phyloP scores from a whole-genome alignment of 2,329 filamentous ascomycete species.

The Aspergillus ochraceus region DNA sequence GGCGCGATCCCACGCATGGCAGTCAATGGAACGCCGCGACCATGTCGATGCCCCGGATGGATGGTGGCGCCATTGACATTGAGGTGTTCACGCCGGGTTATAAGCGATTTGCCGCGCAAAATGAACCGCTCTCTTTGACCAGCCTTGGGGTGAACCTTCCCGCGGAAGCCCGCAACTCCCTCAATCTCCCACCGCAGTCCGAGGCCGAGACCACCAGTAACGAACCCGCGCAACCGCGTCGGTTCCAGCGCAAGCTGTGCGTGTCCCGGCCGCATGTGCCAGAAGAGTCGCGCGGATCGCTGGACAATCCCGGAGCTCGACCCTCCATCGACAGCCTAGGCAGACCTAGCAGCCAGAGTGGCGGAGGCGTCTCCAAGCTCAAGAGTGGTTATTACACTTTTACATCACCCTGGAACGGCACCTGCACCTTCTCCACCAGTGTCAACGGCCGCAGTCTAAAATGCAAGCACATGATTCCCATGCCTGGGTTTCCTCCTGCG shows the following conservation, averaged over 20 bases:
- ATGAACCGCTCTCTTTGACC: conserved; percentile 36
- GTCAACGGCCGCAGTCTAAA: conserved; percentile 71
- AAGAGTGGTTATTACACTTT: conserved; percentile 66
- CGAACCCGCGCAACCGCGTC: conserved; percentile 25
- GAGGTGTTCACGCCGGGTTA: conserved; percentile 63
- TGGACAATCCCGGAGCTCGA: conserved; percentile 19
- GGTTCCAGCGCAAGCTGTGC: conserved; percentile 34
- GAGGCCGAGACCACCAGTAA: conserved; percentile 6
- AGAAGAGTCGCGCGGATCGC: conserved; percentile 20
- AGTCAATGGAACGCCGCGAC: conserved; percentile 75
- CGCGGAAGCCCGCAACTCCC: conserved; percentile 9
- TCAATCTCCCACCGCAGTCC: background rate
- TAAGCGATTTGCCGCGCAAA: conserved; percentile 52
- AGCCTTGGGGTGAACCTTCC: conserved; percentile 28
- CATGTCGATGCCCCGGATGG: conserved; percentile 48
- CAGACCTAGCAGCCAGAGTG: conserved; percentile 13
- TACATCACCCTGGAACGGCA: conserved; percentile 79
- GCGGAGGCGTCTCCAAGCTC: conserved; percentile 25
- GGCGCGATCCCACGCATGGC: conserved; percentile 68
- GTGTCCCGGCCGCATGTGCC: conserved; percentile 29
- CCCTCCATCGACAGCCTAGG: conserved; percentile 16
- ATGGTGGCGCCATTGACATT: conserved; percentile 46
- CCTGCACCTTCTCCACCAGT: conserved; percentile 81
- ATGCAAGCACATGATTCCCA: conserved; percentile 68
- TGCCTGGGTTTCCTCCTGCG: conserved; percentile 26